These are phyloP conservation scores for Hypholoma sublateritium DNA, from an alignment of 768 basidiomycete genomes.

Conservation along the genomic window DNA sequence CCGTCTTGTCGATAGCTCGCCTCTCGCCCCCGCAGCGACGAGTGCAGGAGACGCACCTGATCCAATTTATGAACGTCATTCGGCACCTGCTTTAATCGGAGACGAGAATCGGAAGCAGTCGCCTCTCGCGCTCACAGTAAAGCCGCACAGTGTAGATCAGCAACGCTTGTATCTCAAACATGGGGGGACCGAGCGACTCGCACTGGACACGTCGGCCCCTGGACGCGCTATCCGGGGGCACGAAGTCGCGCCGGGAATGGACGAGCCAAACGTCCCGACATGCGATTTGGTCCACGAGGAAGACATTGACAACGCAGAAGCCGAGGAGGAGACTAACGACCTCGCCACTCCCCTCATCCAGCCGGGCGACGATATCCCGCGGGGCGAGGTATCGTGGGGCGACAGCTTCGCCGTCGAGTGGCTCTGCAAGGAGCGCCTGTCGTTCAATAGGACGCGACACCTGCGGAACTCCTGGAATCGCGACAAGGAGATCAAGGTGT, in stretches of 20 bases:
- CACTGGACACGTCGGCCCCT: slow-evolving; percentile 42
- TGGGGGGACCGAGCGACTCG: slow-evolving; percentile 24
- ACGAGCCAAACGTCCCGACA: not conserved
- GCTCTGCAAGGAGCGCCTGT: slow-evolving; percentile 67
- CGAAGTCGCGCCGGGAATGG: not conserved
- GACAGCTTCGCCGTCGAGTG: slow-evolving; percentile 82
- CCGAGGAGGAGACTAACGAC: slow-evolving; percentile 10
- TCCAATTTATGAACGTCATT: slow-evolving; percentile 21
- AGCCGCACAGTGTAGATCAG: slow-evolving; percentile 34
- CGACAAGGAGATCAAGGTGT: slow-evolving; percentile 77
- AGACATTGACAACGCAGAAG: not conserved
- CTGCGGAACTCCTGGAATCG: slow-evolving; percentile 94
- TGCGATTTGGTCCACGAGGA: not conserved
- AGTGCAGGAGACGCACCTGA: not conserved
- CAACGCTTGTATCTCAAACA: not conserved
- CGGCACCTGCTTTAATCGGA: slow-evolving; percentile 58
- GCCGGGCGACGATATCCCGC: slow-evolving; percentile 8
- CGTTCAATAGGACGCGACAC: slow-evolving; percentile 76
- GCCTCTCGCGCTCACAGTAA: slow-evolving; percentile 17
- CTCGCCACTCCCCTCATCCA: slow-evolving; percentile 16
- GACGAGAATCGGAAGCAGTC: slow-evolving; percentile 32
- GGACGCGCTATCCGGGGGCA: slow-evolving; percentile 30
- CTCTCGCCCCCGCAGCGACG: not conserved
- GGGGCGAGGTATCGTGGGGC: slow-evolving; percentile 55
- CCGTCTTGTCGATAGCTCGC: slow-evolving; percentile 45